These are phyloP conservation scores for Fraxinus sp. DNA, from an alignment of 305 asterid species.

Conservation along the genomic window DNA sequence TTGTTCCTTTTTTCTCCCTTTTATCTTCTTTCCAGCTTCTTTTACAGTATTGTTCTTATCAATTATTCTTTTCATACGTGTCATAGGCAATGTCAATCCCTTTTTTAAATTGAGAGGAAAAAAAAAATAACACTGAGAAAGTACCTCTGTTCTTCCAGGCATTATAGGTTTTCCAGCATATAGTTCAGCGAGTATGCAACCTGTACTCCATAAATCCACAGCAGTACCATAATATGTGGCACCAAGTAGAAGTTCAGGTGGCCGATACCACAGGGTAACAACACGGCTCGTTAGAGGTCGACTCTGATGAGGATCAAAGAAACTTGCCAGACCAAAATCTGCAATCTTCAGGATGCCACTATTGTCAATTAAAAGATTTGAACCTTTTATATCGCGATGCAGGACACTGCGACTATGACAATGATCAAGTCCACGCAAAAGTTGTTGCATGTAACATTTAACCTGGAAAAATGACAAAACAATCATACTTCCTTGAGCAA, in stretches of 20 bases:
- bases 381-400: conserved; percentile 94
- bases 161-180: conserved; percentile 92
- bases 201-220: conserved; percentile 94
- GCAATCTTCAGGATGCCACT: conserved; percentile 84
- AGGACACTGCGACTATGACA: conserved; percentile 80
- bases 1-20: neutral
- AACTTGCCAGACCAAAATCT: conserved; percentile 90
- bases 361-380: conserved; percentile 82
- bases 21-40: neutral
- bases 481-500: conserved; percentile 19
- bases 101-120: neutral
- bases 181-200: conserved; percentile 86
- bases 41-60: neutral
- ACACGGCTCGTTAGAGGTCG: conserved; percentile 91
- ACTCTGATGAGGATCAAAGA: conserved; percentile 65
- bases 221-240: conserved; percentile 79
- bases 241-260: conserved; percentile 94
- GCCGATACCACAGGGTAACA: conserved; percentile 91
- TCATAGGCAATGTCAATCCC: neutral
- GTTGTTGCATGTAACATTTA: conserved; percentile 89
- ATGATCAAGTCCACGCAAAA: conserved; percentile 78
- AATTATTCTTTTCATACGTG: neutral
- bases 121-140: neutral
- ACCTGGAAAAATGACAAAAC: conserved; percentile 48
- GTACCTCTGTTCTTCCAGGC: conserved; percentile 98